Evolutionary conservation across 2,329 filamentous ascomycete genomes (phyloP), one percentile per base, ranked within the genome.

Genomic region (Pseudocercospora macadamiae): DNA sequence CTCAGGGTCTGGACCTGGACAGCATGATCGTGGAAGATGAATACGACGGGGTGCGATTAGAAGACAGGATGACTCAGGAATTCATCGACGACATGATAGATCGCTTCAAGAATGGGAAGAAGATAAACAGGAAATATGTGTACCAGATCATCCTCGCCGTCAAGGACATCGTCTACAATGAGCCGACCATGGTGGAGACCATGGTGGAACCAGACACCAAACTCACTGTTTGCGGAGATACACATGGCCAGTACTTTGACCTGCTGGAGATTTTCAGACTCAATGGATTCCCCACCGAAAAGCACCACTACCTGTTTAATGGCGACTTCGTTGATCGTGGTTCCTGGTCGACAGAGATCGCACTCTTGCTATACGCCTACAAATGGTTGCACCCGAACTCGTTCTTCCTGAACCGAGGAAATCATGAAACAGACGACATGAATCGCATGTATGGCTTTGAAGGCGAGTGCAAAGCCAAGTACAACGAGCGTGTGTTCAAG

Each of bases 361-460:
- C 92, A 9, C 82, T 99, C 47, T 82, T 97, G 9, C 82, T 99
- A 18, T 99, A 97, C 75, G 90, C 93, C 44, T 96, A 96, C 83
- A 99, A 99, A 80, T 96, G 91, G 93, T 77, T 97, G 69, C 87
- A 90, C 55, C 95, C 95, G 6, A 68, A 64, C 44, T 85, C 82
- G 55, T 93, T 99, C 82, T 97, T 96, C 85, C 81, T 99, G 64
- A 99, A 99, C 82, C 87, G 95, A 62, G 95, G 95, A 68, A 99
- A 99, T 77, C 95, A 99, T 78, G 95, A 99, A 79, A 97, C 95
- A 5, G 68, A 85, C 86, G 42, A 86, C 76, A 99, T 99, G 95
- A 99, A 99, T 82, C 87, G 91, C 66, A 93, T 95, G 54, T 99
- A 99, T 73, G 95, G 95, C 16, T 99, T 99, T 70, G 95, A 99